phyloP scores from a whole-genome alignment of 805 yeast genomes.

The Pichia sporocuriosa region DNA sequence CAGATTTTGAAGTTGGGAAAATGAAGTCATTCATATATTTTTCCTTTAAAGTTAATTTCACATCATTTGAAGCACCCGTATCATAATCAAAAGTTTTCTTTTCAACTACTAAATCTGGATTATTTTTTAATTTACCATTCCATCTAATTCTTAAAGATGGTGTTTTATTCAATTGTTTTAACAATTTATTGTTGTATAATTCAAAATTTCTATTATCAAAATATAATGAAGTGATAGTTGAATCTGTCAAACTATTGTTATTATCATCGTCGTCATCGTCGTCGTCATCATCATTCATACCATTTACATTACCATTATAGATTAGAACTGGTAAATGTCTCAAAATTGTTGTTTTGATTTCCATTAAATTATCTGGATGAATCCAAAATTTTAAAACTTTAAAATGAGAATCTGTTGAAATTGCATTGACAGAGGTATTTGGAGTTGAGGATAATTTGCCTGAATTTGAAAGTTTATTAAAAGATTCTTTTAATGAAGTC shows the following conservation, averaged over 20 bases:
- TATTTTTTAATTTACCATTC: constrained; percentile 76
- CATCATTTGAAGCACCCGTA: constrained; percentile 41
- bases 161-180: constrained; percentile 51
- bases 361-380: constrained; percentile 95
- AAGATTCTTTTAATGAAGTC: constrained; percentile 37
- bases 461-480: constrained; percentile 40
- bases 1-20: constrained; percentile 12
- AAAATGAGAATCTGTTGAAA: constrained; percentile 27
- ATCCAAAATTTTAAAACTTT: constrained; percentile 88
- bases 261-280: constrained; percentile 46
- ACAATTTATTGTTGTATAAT: constrained; percentile 75
- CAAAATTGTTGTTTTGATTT: constrained; percentile 89
- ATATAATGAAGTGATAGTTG: constrained; percentile 78
- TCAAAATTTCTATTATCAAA: constrained; percentile 82
- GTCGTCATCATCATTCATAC: constrained; percentile 38
- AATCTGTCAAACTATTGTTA: constrained; percentile 50
- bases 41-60: constrained; percentile 66
- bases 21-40: constrained; percentile 75
- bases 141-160: constrained; percentile 83
- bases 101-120: constrained; percentile 76
- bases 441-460: constrained; percentile 31
- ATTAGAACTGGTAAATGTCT: constrained; percentile 90
- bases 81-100: constrained; percentile 63
- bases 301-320: constrained; percentile 47
- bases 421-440: constrained; percentile 18